Evolutionary conservation across 495 filamentous ascomycete species (phyloP).

Genomic region (Podospora tetraspora): DNA sequence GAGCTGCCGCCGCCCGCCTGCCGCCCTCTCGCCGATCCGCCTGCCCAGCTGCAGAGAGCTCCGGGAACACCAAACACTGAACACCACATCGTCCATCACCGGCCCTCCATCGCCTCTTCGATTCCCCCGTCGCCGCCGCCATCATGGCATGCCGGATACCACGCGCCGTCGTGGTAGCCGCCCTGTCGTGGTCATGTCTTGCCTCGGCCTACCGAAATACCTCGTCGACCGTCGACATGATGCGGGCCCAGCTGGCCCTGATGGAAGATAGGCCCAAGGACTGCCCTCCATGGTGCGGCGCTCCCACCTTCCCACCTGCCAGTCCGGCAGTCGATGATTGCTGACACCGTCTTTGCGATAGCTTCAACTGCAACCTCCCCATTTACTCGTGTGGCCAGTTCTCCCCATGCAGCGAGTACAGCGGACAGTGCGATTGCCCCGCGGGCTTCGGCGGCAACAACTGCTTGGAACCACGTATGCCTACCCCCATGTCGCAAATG

Average conservation of each 20-base stretch:
- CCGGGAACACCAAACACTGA: background rate
- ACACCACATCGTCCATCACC: constrained; percentile 1
- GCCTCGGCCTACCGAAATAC: constrained; percentile 41
- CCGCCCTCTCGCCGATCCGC: constrained; percentile 15
- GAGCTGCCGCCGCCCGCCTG: constrained; percentile 3
- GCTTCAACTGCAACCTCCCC: constrained; percentile 97
- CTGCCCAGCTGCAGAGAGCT: constrained; percentile 10
- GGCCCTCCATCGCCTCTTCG: background rate
- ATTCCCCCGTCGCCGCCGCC: constrained; percentile 7
- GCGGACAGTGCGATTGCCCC: constrained; percentile 87
- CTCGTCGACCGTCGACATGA: constrained; percentile 42
- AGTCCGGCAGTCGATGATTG: constrained; percentile 2
- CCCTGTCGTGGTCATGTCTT: constrained; percentile 39
- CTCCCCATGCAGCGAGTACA: constrained; percentile 75
- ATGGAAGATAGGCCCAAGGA: constrained; percentile 52
- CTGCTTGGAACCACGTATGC: constrained; percentile 69
- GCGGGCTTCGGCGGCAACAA: constrained; percentile 90
- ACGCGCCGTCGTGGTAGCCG: constrained; percentile 32
- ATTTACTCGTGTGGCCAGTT: constrained; percentile 87
- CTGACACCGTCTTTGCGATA: constrained; percentile 26
- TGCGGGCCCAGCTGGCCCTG: constrained; percentile 46
- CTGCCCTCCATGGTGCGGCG: constrained; percentile 59
- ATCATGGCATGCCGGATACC: constrained; percentile 36
- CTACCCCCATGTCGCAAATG: background rate
- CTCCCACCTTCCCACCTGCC: background rate